Base-by-base conservation (phyloP, 2,329 filamentous ascomycete species). In the Volutella citrinella region DNA sequence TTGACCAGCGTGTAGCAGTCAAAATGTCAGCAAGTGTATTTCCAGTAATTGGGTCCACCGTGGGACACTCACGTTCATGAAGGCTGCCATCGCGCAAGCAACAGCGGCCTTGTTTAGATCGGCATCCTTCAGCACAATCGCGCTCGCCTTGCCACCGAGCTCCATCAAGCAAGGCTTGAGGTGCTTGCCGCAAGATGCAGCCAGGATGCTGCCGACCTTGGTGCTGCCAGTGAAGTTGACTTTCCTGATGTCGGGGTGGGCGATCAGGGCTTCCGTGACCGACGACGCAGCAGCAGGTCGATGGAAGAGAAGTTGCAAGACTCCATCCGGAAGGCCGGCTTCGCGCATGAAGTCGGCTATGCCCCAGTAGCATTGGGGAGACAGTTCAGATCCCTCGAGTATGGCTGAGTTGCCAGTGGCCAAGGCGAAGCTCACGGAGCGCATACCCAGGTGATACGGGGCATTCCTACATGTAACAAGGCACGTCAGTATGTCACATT, bases 141-240 rank as follows among this genome's bases (percentile, higher is more conserved):
- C 79, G 1, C 78, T 78, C 1, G 83, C 82, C 59, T 93, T 93
- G 27, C 87, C 87, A 4, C 87, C 87, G 1, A 94, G 71, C 59
- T 94, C 87, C 54, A 91, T 72, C 2, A 91, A 65, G 2, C 84
- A 74, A 0, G 85, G 87, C 68, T 93, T 94, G 22, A 91, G 70
- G 50, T 82, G 65, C 54, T 82, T 76, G 19, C 82, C 87, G 0
- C 83, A 83, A 7, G 75, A 70, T 12, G 70, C 66, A 7, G 78
- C 83, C 37, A 93, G 78, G 54, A 87, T 82, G 21, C 77, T 72
- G 3, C 87, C 87, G 1, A 91, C 81, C 0, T 57, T 57, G 0
- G 85, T 87, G 51, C 76, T 82, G 23, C 87, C 87, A n/a, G n/a
- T n/a, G n/a, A n/a, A n/a, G n/a, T n/a, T n/a, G n/a, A n/a, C n/a